Evolutionary conservation across 345 rosid genomes (phyloP).

Genomic region (Populus davidiana): DNA sequence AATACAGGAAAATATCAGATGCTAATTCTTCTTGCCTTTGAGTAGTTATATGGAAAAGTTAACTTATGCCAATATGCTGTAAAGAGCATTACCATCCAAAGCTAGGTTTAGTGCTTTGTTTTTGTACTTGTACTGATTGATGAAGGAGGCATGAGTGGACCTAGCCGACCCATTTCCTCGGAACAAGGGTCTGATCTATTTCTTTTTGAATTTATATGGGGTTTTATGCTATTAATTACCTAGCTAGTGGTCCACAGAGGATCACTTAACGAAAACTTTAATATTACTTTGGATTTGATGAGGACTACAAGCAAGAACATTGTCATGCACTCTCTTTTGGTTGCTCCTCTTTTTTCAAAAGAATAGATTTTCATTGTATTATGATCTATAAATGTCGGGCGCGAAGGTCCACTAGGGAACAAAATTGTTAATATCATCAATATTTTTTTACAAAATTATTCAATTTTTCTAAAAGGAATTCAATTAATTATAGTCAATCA

Average conservation of each 20-base stretch:
- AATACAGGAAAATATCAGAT: neutral
- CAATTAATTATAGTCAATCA: too few species aligned
- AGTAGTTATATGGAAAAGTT: conserved; percentile 15
- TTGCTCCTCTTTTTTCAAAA: conserved; percentile 6
- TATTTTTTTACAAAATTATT: too few species aligned
- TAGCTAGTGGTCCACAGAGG: conserved; percentile 23
- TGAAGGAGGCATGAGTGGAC: conserved; percentile 38
- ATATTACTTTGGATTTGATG: neutral
- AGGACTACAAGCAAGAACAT: conserved; percentile 11
- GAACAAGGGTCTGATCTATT: conserved; percentile 36
- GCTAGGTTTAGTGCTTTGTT: conserved; percentile 33
- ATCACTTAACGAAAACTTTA: conserved; percentile 18
- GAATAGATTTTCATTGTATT: conserved; percentile 8
- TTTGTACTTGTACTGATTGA: conserved; percentile 33
- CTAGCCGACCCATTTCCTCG: conserved; percentile 41
- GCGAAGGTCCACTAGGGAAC: conserved; percentile 28
- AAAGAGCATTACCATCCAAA: conserved; percentile 35
- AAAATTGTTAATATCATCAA: too few species aligned
- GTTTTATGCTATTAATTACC: conserved; percentile 18
- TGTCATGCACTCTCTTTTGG: conserved; percentile 2
- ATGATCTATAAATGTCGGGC: conserved; percentile 32
- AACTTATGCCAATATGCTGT: conserved; percentile 23
- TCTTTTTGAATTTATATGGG: conserved; percentile 25
- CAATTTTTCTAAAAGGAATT: too few species aligned
- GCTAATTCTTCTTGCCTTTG: neutral